These are phyloP conservation scores for Peronosclerospora sorghi DNA, from an alignment of 352 stramenopile species.

Conservation along the genomic window DNA sequence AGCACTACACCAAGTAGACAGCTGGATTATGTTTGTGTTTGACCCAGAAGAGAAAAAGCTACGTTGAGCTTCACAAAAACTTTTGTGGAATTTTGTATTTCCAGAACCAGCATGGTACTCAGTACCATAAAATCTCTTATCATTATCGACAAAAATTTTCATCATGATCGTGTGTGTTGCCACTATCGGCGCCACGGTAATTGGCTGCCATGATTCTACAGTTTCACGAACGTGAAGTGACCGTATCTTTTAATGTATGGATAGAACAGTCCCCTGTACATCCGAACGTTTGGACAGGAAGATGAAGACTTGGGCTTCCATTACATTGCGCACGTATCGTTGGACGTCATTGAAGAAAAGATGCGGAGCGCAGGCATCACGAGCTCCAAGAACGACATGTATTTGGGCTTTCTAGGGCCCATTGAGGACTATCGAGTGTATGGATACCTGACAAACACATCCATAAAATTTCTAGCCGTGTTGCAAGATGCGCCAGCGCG, in stretches of 20 bases:
- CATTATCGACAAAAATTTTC: no score
- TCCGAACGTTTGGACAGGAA: conserved; percentile 35
- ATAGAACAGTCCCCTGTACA: conserved; percentile 75
- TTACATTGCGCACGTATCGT: conserved; percentile 77
- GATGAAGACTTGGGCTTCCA: conserved; percentile 76
- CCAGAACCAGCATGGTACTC: no score
- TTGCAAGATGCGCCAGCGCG: conserved; percentile 62
- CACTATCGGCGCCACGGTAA: no score
- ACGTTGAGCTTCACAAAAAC: no score
- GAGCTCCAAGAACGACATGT: conserved; percentile 75
- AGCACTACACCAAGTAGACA: no score
- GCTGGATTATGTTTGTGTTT: no score
- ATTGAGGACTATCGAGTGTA: conserved; percentile 84
- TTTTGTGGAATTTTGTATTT: no score
- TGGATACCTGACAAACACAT: conserved; percentile 81
- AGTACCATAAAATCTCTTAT: no score
- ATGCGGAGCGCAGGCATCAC: conserved; percentile 34
- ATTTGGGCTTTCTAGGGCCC: conserved; percentile 10
- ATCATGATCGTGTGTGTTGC: no score
- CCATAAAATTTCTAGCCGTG: conserved; percentile 70
- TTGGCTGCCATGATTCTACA: no score
- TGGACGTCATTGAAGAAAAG: conserved; percentile 78
- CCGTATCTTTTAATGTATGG: background rate
- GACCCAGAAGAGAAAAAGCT: no score
- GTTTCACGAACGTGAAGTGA: no score